Percentiles rank a stretch among this genome's conserved stretches.
phyloP scores from a whole-genome alignment of 73 alveolate species.

The Durusdinium trenchii region DNA sequence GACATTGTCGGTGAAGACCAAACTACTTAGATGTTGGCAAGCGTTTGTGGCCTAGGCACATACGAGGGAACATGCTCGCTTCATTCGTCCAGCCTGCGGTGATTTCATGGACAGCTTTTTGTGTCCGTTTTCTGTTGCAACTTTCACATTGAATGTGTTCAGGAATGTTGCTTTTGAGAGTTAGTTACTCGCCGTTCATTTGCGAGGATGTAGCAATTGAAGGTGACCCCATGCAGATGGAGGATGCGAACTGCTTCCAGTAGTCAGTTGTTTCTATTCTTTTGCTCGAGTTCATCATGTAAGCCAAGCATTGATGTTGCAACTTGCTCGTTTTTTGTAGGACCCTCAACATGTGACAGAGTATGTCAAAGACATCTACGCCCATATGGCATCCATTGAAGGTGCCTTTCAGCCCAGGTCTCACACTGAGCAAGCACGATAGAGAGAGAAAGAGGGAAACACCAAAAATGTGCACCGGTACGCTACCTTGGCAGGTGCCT shows the following conservation, averaged over 20 bases:
- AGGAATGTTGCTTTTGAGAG: not conserved
- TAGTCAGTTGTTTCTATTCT: no score
- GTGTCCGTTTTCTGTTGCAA: not conserved
- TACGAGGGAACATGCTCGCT: conserved; percentile 21
- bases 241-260: no score
- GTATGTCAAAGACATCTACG: conserved; percentile 64
- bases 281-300: not conserved
- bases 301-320: not conserved
- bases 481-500: no score
- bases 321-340: not conserved
- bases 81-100: conserved; percentile 58
- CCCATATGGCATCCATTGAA: conserved; percentile 30
- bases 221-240: conserved; percentile 12
- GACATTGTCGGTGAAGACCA: no score
- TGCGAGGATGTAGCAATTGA: conserved; percentile 8
- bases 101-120: conserved; percentile 29
- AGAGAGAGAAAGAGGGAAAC: not conserved
- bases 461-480: not conserved
- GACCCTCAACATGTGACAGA: conserved; percentile 69
- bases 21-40: no score
- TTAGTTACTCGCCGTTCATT: not conserved
- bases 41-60: not conserved
- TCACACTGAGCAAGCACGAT: not conserved
- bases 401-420: conserved; percentile 74
- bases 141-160: not conserved